A percentile compares a stretch with the other conserved stretches of the same genome.
Evolutionary conservation across 2,329 filamentous ascomycete genomes (phyloP).

Genomic region (Sarocladium oryzae): DNA sequence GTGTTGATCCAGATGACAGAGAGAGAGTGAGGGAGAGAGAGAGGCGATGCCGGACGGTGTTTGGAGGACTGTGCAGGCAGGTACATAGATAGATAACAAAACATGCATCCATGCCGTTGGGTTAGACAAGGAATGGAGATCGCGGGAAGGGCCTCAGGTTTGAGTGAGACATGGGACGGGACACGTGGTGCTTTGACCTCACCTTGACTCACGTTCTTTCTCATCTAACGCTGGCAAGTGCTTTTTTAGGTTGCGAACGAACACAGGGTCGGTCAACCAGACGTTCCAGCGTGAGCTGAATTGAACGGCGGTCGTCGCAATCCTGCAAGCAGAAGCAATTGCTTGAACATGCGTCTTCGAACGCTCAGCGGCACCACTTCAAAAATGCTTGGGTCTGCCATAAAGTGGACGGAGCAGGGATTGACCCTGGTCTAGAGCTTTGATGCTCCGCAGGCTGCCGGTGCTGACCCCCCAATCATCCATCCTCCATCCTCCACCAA

Average conservation of each 20-base stretch:
- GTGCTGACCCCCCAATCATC: background rate
- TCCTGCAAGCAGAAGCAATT: background rate
- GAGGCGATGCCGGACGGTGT: background rate
- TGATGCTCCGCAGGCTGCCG: slow-evolving; percentile 4
- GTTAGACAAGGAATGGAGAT: too few relatives aligned
- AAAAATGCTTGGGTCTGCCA: background rate
- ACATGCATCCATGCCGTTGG: too few relatives aligned
- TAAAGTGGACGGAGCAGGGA: slow-evolving; percentile 1
- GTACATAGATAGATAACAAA: background rate
- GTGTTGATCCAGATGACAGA: background rate
- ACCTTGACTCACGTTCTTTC: too few relatives aligned
- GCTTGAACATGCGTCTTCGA: background rate
- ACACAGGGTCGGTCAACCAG: too few relatives aligned
- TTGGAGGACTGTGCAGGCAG: background rate
- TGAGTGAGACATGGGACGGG: background rate
- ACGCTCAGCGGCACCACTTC: background rate
- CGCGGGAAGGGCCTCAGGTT: background rate
- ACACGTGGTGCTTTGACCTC: too few relatives aligned
- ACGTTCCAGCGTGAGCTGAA: too few relatives aligned
- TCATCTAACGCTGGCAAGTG: too few relatives aligned
- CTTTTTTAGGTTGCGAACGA: too few relatives aligned
- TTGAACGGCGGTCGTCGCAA: too few relatives aligned
- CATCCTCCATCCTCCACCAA: too few relatives aligned
- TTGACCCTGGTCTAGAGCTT: slow-evolving; percentile 8
- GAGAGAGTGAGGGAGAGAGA: background rate